These are phyloP conservation scores for Phytophthora fragariae DNA, from an alignment of 352 stramenopile species.

Conservation along the genomic window DNA sequence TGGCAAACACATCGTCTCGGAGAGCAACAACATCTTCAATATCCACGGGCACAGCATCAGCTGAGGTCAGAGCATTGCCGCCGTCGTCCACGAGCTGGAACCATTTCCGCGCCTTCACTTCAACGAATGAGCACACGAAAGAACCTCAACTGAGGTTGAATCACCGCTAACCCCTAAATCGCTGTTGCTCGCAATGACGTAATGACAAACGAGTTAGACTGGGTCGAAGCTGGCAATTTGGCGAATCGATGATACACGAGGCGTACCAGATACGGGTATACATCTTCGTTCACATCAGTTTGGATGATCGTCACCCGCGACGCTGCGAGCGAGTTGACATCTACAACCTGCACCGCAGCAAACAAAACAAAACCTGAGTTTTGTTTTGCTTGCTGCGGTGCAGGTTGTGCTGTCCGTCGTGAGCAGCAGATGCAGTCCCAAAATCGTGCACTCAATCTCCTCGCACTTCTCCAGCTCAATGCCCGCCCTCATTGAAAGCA, in stretches of 20 bases:
- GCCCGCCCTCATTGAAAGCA: conserved; percentile 74
- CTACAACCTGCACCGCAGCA: conserved; percentile 61
- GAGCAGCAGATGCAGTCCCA: conserved; percentile 97
- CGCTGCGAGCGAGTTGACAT: conserved; percentile 77
- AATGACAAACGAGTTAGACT: neutral
- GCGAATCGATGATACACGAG: neutral
- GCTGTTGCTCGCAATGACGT: too few relatives aligned
- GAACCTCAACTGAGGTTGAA: neutral
- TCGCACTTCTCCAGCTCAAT: conserved; percentile 89
- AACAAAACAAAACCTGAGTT: neutral
- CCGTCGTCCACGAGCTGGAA: conserved; percentile 20
- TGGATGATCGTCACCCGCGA: conserved; percentile 83
- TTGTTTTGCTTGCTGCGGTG: too few relatives aligned
- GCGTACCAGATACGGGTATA: conserved; percentile 88
- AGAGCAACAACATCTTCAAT: conserved; percentile 23
- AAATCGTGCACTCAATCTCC: conserved; percentile 97
- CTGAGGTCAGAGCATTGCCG: conserved; percentile 1
- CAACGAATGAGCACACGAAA: neutral
- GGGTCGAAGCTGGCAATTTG: neutral
- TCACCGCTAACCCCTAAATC: neutral
- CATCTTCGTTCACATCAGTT: conserved; percentile 78
- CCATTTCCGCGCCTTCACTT: conserved; percentile 19
- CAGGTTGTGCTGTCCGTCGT: conserved; percentile 56
- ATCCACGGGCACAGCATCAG: conserved; percentile 12
- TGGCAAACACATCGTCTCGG: conserved; percentile 1